Evolutionary conservation across 805 yeast species (phyloP).

Genomic region (Candida vaughaniae): DNA sequence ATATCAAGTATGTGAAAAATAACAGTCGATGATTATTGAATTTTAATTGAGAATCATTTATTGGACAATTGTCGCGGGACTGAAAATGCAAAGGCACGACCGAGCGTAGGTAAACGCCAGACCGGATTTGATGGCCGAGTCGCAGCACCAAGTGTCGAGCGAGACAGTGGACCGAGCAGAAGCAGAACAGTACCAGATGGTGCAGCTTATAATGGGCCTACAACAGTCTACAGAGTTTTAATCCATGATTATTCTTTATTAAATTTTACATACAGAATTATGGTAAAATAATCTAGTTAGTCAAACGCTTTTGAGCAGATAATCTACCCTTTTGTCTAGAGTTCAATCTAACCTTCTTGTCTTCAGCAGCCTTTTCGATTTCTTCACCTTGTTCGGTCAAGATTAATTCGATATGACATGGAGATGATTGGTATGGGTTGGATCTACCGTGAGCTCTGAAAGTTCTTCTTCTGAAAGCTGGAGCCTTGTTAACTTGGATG

Average conservation of each 20-base stretch:
- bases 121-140: too few relatives aligned
- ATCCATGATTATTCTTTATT: conserved; percentile 8
- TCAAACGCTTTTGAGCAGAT: conserved; percentile 82
- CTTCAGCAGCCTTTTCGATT: conserved; percentile 87
- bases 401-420: conserved; percentile 98
- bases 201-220: too few relatives aligned
- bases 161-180: too few relatives aligned
- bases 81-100: neutral
- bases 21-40: conserved; percentile 1
- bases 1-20: conserved; percentile 1
- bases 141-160: too few relatives aligned
- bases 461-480: conserved; percentile 99
- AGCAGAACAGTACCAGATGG: too few relatives aligned
- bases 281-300: conserved; percentile 26
- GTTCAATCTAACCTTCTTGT: conserved; percentile 66
- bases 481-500: conserved; percentile 99
- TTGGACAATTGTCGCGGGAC: conserved; percentile 7
- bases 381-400: conserved; percentile 93
- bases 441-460: conserved; percentile 99
- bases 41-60: conserved; percentile 7
- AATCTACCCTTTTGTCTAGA: conserved; percentile 92
- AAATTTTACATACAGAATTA: conserved; percentile 7
- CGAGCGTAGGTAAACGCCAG: neutral
- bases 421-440: conserved; percentile 98
- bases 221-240: too few relatives aligned